Evolutionary conservation across 2,329 filamentous ascomycete species (phyloP).

Genomic region (Cyphellophora europaea): DNA sequence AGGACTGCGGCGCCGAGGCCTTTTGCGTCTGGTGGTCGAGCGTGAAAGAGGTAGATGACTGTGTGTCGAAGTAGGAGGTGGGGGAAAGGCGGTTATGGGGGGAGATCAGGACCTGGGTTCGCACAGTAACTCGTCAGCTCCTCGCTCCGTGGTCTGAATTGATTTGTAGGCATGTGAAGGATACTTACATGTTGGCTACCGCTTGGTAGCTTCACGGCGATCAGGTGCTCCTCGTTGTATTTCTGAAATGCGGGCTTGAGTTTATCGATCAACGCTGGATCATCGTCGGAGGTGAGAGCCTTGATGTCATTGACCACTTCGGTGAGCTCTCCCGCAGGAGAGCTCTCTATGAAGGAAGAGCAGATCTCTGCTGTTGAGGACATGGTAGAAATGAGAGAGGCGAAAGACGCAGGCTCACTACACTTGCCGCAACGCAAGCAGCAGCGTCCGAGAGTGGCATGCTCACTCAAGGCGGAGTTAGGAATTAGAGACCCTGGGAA

Average conservation of each 20-base stretch:
- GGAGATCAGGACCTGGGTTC: slow-evolving; percentile 62
- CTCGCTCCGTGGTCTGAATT: too few species aligned
- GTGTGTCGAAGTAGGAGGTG: slow-evolving; percentile 81
- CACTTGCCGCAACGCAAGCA: too few species aligned
- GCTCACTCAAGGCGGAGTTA: too few species aligned
- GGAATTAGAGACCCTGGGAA: too few species aligned
- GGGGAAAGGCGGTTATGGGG: slow-evolving; percentile 72
- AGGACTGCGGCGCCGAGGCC: slow-evolving; percentile 71
- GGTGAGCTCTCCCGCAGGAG: slow-evolving; percentile 89
- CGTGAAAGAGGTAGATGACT: slow-evolving; percentile 76
- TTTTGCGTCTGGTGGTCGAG: slow-evolving; percentile 84
- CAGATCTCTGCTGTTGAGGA: slow-evolving; percentile 49
- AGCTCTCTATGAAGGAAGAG: slow-evolving; percentile 84
- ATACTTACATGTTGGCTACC: slow-evolving; percentile 62
- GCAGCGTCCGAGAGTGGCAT: too few species aligned
- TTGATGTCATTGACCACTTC: slow-evolving; percentile 87
- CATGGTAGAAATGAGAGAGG: slow-evolving; percentile 22
- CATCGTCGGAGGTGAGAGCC: slow-evolving; percentile 60
- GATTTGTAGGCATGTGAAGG: not conserved
- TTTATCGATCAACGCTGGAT: slow-evolving; percentile 55
- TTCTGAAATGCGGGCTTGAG: slow-evolving; percentile 78
- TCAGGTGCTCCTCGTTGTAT: slow-evolving; percentile 94
- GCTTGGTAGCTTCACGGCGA: slow-evolving; percentile 80
- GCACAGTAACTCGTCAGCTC: not conserved
- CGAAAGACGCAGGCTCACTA: too few species aligned